phyloP scores from a whole-genome alignment of 768 basidiomycete genomes.

The Termitomyces sp. region DNA sequence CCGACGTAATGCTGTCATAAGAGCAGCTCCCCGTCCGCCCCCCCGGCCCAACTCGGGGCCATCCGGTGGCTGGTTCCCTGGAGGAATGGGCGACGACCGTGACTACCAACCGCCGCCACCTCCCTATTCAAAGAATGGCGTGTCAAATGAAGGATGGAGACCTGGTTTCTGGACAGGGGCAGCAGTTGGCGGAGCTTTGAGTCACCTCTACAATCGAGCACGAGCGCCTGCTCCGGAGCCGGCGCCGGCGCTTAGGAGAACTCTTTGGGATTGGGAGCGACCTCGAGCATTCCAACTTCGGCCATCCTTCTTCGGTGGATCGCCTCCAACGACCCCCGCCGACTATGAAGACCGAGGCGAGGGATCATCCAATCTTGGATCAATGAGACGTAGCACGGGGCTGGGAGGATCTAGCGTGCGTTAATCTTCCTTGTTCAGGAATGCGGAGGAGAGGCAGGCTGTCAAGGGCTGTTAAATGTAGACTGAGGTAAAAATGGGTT shows the following conservation, averaged over 20 bases:
- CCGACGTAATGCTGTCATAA: slow-evolving; percentile 23
- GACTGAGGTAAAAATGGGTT: background rate
- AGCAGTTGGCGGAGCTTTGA: slow-evolving; percentile 65
- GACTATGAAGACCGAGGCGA: slow-evolving; percentile 54
- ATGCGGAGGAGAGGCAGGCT: background rate
- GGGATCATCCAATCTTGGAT: slow-evolving; percentile 64
- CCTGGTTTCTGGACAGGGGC: slow-evolving; percentile 90
- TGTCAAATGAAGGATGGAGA: slow-evolving; percentile 36
- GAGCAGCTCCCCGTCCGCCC: slow-evolving; percentile 27
- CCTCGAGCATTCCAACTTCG: slow-evolving; percentile 25
- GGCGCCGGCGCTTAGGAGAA: slow-evolving; percentile 14
- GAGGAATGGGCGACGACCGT: slow-evolving; percentile 34
- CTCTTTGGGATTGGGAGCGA: slow-evolving; percentile 60
- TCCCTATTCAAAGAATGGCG: slow-evolving; percentile 48
- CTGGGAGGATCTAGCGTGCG: slow-evolving; percentile 75
- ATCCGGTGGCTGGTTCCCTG: slow-evolving; percentile 52
- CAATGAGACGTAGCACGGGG: slow-evolving; percentile 75
- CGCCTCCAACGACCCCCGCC: slow-evolving; percentile 19
- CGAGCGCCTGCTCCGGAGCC: slow-evolving; percentile 9
- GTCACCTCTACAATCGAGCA: slow-evolving; percentile 46
- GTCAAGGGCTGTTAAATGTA: background rate
- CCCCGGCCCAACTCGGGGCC: slow-evolving; percentile 31
- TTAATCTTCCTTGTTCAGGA: slow-evolving; percentile 23
- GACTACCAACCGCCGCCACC: slow-evolving; percentile 55
- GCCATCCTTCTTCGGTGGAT: slow-evolving; percentile 25